Evolutionary conservation across 768 basidiomycete genomes (phyloP).

Genomic region (Agaricus bisporus): DNA sequence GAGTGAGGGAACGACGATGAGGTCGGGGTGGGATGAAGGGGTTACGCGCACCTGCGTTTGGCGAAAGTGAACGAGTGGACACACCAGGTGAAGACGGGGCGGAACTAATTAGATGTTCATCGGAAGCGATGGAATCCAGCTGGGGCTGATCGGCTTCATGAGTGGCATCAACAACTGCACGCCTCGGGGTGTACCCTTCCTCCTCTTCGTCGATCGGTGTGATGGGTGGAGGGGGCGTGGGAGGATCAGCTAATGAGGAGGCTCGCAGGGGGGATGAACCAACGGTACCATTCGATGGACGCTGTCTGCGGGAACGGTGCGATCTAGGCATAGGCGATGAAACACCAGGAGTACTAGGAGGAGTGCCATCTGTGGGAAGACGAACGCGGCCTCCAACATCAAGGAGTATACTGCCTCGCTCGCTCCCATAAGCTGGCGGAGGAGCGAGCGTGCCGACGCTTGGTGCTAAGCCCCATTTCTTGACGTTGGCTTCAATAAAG

Average conservation of each 20-base stretch:
- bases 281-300: conserved; percentile 35
- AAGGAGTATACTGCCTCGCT: conserved; percentile 91
- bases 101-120: conserved; percentile 6
- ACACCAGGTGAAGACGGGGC: conserved; percentile 33
- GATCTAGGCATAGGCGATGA: conserved; percentile 45
- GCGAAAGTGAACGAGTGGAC: conserved; percentile 56
- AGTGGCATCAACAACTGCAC: conserved; percentile 15
- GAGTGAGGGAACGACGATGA: conserved; percentile 61
- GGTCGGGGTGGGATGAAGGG: conserved; percentile 72
- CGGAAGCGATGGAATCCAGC: conserved; percentile 9
- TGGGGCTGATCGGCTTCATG: conserved; percentile 8
- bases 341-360: conserved; percentile 34
- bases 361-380: conserved; percentile 30
- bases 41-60: conserved; percentile 78
- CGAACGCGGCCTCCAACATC: conserved; percentile 73
- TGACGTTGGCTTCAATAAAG: conserved; percentile 99
- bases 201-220: conserved; percentile 67
- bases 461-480: conserved; percentile 98
- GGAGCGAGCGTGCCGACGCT: conserved; percentile 96
- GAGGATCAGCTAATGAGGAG: conserved; percentile 36
- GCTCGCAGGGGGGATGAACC: conserved; percentile 65
- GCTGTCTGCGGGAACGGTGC: conserved; percentile 56
- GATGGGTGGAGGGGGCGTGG: conserved; percentile 61
- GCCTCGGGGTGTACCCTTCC: conserved; percentile 23
- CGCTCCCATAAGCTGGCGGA: conserved; percentile 96